These are phyloP conservation scores for Adansonia rubrostipa DNA, from an alignment of 441 rosid species.

Conservation along the genomic window DNA sequence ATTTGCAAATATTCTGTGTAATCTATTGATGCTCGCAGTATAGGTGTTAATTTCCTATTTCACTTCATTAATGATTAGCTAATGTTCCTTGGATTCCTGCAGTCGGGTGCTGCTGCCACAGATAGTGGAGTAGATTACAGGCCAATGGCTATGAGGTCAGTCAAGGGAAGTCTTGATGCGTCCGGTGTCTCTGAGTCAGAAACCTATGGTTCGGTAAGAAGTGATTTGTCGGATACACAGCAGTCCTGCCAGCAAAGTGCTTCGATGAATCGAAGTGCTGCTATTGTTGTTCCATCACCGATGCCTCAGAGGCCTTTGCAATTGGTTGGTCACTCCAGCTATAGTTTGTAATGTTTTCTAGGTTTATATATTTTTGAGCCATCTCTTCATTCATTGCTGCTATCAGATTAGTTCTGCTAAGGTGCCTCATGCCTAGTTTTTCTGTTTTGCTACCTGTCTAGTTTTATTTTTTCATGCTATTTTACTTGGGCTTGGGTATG, in stretches of 20 bases:
- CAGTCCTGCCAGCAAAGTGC: slow-evolving; percentile 26
- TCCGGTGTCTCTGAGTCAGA: slow-evolving; percentile 46
- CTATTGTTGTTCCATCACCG: slow-evolving; percentile 46
- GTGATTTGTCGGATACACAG: slow-evolving; percentile 47
- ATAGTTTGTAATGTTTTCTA: neutral
- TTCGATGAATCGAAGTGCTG: slow-evolving; percentile 43
- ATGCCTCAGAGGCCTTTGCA: slow-evolving; percentile 38
- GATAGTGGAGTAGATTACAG: slow-evolving; percentile 33
- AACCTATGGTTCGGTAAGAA: slow-evolving; percentile 41
- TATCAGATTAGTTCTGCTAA: slow-evolving; percentile 1
- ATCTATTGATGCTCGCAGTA: neutral
- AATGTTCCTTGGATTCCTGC: slow-evolving; percentile 28
- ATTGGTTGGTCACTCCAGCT: slow-evolving; percentile 40
- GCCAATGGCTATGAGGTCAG: slow-evolving; percentile 35
- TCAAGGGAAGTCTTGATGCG: slow-evolving; percentile 37
- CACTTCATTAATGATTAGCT: neutral
- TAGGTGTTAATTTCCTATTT: neutral
- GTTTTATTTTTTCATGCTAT: neutral
- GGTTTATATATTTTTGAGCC: neutral
- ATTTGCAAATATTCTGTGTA: neutral
- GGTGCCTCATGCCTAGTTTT: slow-evolving; percentile 7
- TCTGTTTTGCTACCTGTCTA: slow-evolving; percentile 16
- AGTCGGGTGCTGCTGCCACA: slow-evolving; percentile 43
- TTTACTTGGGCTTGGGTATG: too few species aligned
- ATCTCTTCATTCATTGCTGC: neutral